Base-by-base conservation (phyloP, 495 filamentous ascomycete species). In the Aspergillus homomorphus region DNA sequence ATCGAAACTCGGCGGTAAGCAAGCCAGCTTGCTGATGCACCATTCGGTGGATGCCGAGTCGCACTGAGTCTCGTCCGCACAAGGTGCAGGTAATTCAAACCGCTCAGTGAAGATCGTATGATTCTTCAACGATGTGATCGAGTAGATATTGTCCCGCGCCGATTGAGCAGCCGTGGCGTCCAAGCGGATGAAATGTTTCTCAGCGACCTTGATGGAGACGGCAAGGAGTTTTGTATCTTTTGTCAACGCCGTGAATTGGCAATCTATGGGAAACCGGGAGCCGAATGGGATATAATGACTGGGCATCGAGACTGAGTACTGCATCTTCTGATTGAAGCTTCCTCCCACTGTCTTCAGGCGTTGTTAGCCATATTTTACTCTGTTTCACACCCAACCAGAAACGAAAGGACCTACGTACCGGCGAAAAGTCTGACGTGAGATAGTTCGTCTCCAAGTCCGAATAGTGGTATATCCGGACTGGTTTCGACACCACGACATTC, bases 111-210 rank as follows among this genome's bases (percentile, higher is more conserved):
- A 61, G 1, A 69, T 24, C 1, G 48, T 56, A 24, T 54, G 52
- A 18, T 28, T 58, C 30, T 56, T 67, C 20, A 26, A 54, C 1
- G 59, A 61, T 19, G 53, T 59, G 0, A 68, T 15, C 26, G 51
- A 60, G 20, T 50, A 41, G 2, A 64, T 53, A 18, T 53, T 38
- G 10, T 53, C 38, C 12, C 28, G 26, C 26, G 23, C n/a, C 1
- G 51, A 65, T 45, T 67, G 59, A 0, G 65, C 53, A 16, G 65
- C 65, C 18, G 65, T 67, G 2, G 65, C 62, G n/a, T 60, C 56
- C 8, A 67, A 22, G 19, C 54, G 54, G 16, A 65, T 42, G 54
- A 21, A 58, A 10, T 65, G 62, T 24, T 58, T 65, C 54, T 67
- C 62, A 10, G 51, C 4, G 1, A 67, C 50, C 28, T 53, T 18